Base-by-base conservation (phyloP, 257 asterid genomes). In the Thymus mandschuricus region DNA sequence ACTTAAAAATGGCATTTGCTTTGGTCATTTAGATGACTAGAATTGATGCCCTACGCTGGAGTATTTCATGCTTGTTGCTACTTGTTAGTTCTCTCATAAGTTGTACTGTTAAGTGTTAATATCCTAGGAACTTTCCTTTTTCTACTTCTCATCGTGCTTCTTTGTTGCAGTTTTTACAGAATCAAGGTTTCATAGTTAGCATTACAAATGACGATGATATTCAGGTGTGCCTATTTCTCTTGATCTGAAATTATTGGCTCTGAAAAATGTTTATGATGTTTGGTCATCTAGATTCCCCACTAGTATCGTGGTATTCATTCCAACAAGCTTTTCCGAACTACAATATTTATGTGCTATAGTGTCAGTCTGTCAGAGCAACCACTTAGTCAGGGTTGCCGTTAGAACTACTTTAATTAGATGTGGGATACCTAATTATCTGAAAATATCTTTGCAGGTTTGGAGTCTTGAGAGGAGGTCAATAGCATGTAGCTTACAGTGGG, bases 181-280 rank as follows among this genome's bases (percentile, higher is more conserved):
- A 90, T 77, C 92, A 90, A 76, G 97, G 96, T 50, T 77, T 81
- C 71, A 78, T 92, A 75, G 82, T 92, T 80, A 81, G 97, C 89
- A 79, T 92, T 58, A 88, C 91, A 73, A 88, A 77, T 81, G 91
- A 86, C 77, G 81, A 92, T 81, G 83, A 82, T 80, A 85, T 92
- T 79, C 91, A 92, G 98, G 98, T 90, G 64, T 21, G 75, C 70
- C 38, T 48, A 50, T 49, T 71, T 74, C 75, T 72, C 54, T 67
- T 41, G 66, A 21, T 60, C 56, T 60, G 52, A 48, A 41, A 2
- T 69, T 27, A 57, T 48, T 58, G 65, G 43, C 66, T 60, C 68
- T 46, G 50, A 8, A 55, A 78, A 27, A 69, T 46, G 60, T 58
- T 72, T 78, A 52, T 55, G 44, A 76, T 66, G 52, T 58, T 41